A percentile compares a stretch with the other conserved stretches of the same genome.
phyloP scores from a whole-genome alignment of 108 stramenopile genomes.

The Fragilariopsis cylindrus region DNA sequence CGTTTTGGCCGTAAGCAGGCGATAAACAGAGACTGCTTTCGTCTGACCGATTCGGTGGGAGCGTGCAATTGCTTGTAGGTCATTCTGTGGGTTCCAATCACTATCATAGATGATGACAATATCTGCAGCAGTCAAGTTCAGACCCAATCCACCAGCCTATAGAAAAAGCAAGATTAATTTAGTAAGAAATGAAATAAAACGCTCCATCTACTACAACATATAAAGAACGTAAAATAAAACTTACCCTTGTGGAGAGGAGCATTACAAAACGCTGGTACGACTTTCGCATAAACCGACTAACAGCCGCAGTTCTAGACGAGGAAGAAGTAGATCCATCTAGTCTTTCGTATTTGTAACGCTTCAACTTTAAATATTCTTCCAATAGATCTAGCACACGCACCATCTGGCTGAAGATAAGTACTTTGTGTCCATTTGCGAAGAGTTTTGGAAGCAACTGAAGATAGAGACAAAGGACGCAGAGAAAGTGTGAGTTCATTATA shows the following conservation, averaged over 20 bases:
- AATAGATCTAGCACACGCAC: conserved; percentile 89
- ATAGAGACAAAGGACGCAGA: conserved; percentile 32
- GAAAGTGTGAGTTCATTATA: conserved; percentile 41
- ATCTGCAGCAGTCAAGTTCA: conserved; percentile 95
- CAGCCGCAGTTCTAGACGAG: conserved; percentile 85
- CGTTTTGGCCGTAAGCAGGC: conserved; percentile 89
- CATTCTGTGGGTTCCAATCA: conserved; percentile 88
- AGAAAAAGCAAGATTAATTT: background rate
- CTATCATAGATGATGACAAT: conserved; percentile 86
- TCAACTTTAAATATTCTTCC: conserved; percentile 87
- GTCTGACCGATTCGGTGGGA: conserved; percentile 98
- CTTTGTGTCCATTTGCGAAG: conserved; percentile 88
- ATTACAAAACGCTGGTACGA: conserved; percentile 90
- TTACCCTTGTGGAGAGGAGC: conserved; percentile 90
- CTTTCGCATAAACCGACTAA: conserved; percentile 87
- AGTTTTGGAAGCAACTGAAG: conserved; percentile 88
- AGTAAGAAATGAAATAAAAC: background rate
- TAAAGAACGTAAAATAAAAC: conserved; percentile 63
- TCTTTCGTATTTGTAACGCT: conserved; percentile 79
- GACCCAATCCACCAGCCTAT: conserved; percentile 60
- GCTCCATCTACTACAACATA: conserved; percentile 9
- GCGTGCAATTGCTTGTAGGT: conserved; percentile 96
- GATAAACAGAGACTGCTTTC: conserved; percentile 44
- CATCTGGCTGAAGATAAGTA: conserved; percentile 98
- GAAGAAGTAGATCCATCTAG: conserved; percentile 89